Conservation (phyloP, 768 basidiomycete species). For the Sporobolomyces roseus region DNA sequence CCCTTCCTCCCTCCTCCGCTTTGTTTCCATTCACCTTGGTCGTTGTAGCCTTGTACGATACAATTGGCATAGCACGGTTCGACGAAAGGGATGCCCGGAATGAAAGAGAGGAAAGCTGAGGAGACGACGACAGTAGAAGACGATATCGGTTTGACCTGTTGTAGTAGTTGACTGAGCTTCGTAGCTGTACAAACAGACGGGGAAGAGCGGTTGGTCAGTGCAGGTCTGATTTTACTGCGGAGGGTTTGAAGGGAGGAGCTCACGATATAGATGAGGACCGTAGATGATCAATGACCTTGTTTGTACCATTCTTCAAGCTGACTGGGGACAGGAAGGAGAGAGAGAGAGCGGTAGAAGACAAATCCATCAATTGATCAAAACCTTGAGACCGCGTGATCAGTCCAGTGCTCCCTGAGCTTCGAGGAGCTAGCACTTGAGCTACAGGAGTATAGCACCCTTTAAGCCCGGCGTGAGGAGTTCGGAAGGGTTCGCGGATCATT, state of each 20-base stretch:
- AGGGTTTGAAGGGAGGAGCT: neutral
- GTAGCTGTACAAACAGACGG: too few species aligned
- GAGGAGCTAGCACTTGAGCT: too few species aligned
- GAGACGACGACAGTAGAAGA: conserved; percentile 8
- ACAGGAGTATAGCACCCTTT: too few species aligned
- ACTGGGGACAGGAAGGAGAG: neutral
- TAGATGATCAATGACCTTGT: conserved; percentile 22
- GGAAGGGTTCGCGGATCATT: too few species aligned
- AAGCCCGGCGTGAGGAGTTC: neutral
- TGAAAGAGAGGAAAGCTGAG: conserved; percentile 19
- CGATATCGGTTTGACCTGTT: neutral
- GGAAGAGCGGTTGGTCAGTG: too few species aligned
- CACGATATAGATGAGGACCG: conserved; percentile 29
- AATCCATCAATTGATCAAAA: too few species aligned
- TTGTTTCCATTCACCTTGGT: neutral
- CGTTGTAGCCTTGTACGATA: conserved; percentile 22
- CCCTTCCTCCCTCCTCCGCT: neutral
- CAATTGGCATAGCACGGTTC: conserved; percentile 24
- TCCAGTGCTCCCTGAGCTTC: too few species aligned
- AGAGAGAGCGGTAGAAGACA: neutral
- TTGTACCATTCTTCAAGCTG: neutral
- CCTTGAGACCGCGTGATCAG: too few species aligned
- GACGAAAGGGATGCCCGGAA: conserved; percentile 29
- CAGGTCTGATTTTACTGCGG: too few species aligned
- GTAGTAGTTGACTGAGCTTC: neutral